A percentile compares a stretch with the other conserved stretches of the same genome.
These are phyloP conservation scores for Colletotrichum kahawae DNA, from an alignment of 2,329 filamentous ascomycete species.

Conservation along the genomic window DNA sequence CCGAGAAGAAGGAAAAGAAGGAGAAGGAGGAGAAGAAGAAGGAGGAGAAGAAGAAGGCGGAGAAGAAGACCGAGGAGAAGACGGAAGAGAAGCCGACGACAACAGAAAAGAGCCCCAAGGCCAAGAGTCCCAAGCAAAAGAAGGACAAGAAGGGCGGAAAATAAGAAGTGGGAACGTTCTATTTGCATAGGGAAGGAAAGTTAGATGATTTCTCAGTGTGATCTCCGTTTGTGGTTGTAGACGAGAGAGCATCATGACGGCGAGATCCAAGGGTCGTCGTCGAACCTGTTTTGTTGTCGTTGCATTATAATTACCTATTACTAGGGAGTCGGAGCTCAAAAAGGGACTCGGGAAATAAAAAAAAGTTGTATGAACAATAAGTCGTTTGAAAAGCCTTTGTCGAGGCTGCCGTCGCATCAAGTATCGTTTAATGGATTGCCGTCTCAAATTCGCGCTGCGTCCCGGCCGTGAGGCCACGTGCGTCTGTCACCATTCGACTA, in stretches of 20 bases:
- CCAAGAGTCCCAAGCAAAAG: conserved; percentile 20
- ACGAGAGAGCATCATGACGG: conserved; percentile 1
- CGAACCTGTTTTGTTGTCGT: not conserved
- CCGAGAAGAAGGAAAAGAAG: conserved; percentile 15
- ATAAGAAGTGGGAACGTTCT: not conserved
- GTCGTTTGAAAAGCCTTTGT: not conserved
- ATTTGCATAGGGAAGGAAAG: not conserved
- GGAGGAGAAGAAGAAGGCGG: not conserved
- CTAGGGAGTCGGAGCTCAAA: conserved; percentile 19
- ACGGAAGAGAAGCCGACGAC: not conserved
- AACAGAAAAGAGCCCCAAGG: conserved; percentile 19
- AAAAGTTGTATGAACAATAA: not conserved
- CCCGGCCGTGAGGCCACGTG: not conserved
- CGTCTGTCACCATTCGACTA: not conserved
- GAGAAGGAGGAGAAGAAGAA: not conserved
- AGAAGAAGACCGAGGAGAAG: conserved; percentile 3
- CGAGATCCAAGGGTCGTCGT: not conserved
- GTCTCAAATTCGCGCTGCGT: not conserved
- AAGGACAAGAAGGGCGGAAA: conserved; percentile 21
- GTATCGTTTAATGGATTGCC: not conserved
- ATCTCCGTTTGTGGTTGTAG: not conserved
- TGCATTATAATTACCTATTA: conserved; percentile 22
- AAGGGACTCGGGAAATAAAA: not conserved
- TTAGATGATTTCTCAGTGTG: not conserved
- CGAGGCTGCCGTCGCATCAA: not conserved